phyloP scores from a whole-genome alignment of 73 alveolate genomes.

The Effrenium voratum region DNA sequence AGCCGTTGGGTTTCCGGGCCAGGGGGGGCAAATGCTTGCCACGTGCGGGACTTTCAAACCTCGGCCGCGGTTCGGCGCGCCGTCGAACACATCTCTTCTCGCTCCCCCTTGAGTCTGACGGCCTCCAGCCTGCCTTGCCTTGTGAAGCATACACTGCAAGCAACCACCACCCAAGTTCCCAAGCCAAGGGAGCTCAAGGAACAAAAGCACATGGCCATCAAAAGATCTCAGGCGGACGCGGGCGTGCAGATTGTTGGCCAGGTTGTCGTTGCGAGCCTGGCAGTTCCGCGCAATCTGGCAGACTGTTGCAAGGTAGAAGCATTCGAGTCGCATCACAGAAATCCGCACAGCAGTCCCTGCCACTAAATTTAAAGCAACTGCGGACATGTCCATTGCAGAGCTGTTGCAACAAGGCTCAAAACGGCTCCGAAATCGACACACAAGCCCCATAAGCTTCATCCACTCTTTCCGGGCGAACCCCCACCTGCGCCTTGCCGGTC shows the following conservation, averaged over 20 bases:
- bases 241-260: slow-evolving; percentile 57
- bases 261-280: slow-evolving; percentile 49
- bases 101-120: no score
- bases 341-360: neutral
- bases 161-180: no score
- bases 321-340: no score
- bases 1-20: no score
- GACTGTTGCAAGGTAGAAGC: no score
- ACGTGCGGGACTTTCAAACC: slow-evolving; percentile 36
- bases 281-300: neutral
- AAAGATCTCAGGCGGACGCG: neutral
- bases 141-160: no score
- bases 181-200: no score
- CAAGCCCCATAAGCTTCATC: neutral
- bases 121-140: no score
- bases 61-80: neutral
- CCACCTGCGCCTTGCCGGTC: no score
- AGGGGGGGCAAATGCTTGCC: slow-evolving; percentile 44
- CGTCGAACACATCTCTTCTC: no score
- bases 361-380: neutral
- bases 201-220: no score
- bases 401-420: neutral
- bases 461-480: no score
- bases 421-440: neutral
- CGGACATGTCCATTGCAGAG: neutral